Evolutionary conservation across 2,329 filamentous ascomycete genomes (phyloP), one percentile per base, ranked within the genome.

Genomic region (Diatrype stigma): DNA sequence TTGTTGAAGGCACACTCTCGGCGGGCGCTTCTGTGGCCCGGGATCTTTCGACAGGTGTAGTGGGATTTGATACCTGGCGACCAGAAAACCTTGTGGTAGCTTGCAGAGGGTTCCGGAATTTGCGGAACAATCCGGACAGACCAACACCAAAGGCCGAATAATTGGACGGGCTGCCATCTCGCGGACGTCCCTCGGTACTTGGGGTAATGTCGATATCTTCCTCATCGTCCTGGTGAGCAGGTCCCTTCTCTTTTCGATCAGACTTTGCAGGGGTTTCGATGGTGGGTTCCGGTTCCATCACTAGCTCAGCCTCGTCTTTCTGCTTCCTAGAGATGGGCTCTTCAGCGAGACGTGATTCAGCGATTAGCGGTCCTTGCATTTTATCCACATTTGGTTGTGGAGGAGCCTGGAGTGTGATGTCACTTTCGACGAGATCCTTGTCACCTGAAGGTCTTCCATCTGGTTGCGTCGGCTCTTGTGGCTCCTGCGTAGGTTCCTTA

Each of bases 301-400:
- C 21, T 32, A 55, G 58, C 51, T 56, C 54, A 12, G 59, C 58
- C 49, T 62, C 61, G 50, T 51, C 70, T 59, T 69, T 70, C 60
- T 67, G 65, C 21, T 54, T 52, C 22, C 48, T 45, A 10, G 56
- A 50, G 17, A 51, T 40, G 7, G 44, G 30, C 21, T 56, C 55
- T 32, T 57, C 51, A n/a, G 45, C 42, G 11, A 54, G 45, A 5
- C 23, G 48, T 7, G 49, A 35, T 34, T 57, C 48, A 14, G 44
- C 34, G 30, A 22, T 52, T 26, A 21, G 28, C 47, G 40, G 40
- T 19, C 56, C 54, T 50, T 56, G 47, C 6, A 45, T 49, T 23
- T 32, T 21, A 21, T 35, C 49, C 45, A 51, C 50, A 40, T 32
- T 48, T 35, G 51, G 46, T 21, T 54, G 54, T 42, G 53, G 23